phyloP scores from a whole-genome alignment of 2,329 filamentous ascomycete species.

The Pseudodiploospora longispora region DNA sequence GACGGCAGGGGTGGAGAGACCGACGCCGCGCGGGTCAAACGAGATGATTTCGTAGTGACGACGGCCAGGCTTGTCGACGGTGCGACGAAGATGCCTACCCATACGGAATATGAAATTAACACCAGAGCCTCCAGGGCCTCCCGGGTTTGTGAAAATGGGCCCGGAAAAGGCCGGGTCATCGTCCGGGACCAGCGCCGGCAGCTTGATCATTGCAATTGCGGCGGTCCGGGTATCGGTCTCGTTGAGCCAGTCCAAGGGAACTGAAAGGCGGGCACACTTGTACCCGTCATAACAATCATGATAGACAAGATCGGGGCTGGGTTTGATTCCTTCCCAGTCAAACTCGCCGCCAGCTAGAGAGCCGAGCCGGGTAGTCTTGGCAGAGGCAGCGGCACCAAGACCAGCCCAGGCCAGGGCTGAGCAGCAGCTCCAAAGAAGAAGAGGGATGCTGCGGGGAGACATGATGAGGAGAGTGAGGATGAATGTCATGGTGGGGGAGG shows the following conservation, averaged over 20 bases:
- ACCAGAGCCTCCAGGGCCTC: slow-evolving; percentile 36
- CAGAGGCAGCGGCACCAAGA: background rate
- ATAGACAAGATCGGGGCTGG: slow-evolving; percentile 28
- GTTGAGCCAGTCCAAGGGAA: slow-evolving; percentile 36
- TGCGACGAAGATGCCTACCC: slow-evolving; percentile 22
- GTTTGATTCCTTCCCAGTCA: slow-evolving; percentile 27
- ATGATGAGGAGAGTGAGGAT: background rate
- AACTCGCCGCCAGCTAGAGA: slow-evolving; percentile 14
- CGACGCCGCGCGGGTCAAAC: slow-evolving; percentile 37
- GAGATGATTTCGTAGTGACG: slow-evolving; percentile 33
- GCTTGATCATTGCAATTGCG: slow-evolving; percentile 32
- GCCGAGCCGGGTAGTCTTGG: background rate
- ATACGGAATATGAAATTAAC: slow-evolving; percentile 18
- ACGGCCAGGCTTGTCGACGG: slow-evolving; percentile 17
- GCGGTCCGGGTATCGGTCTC: slow-evolving; percentile 20
- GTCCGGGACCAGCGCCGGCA: slow-evolving; percentile 30
- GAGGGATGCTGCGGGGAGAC: background rate
- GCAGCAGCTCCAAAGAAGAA: too few relatives aligned
- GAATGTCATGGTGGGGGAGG: too few relatives aligned
- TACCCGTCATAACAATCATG: slow-evolving; percentile 30
- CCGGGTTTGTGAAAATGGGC: slow-evolving; percentile 35
- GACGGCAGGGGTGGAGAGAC: slow-evolving; percentile 25
- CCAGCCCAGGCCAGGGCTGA: background rate
- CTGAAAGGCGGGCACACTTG: slow-evolving; percentile 33
- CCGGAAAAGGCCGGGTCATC: slow-evolving; percentile 32